These are phyloP conservation scores for Pyrenula massariospora DNA, from an alignment of 495 filamentous ascomycete genomes.

Conservation along the genomic window DNA sequence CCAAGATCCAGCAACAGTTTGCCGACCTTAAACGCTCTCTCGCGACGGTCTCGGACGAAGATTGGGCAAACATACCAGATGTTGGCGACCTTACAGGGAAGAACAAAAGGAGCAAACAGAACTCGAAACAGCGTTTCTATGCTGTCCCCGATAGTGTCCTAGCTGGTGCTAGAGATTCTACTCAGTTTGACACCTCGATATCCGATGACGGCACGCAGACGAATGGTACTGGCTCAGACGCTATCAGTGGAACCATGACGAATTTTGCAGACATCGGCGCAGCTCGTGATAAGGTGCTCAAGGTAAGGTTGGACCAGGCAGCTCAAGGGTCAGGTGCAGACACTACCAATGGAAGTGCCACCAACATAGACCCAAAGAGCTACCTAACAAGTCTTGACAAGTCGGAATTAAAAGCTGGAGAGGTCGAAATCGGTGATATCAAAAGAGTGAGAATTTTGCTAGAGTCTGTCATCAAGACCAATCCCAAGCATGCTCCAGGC, in stretches of 20 bases:
- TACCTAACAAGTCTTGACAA: constrained; percentile 86
- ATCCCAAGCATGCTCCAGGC: constrained; percentile 87
- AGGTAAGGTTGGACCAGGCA: constrained; percentile 83
- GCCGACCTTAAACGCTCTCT: constrained; percentile 88
- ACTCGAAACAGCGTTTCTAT: constrained; percentile 77
- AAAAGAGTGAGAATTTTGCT: constrained; percentile 88
- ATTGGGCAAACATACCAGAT: constrained; percentile 92
- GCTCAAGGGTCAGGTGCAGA: constrained; percentile 62
- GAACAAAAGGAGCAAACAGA: constrained; percentile 75
- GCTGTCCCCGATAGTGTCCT: constrained; percentile 96
- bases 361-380: constrained; percentile 87
- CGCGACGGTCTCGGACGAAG: constrained; percentile 80
- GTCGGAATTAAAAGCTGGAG: constrained; percentile 62
- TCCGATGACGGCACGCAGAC: constrained; percentile 58
- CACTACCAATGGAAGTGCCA: constrained; percentile 64
- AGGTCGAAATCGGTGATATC: constrained; percentile 83
- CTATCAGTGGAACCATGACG: constrained; percentile 75
- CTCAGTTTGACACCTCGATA: constrained; percentile 75
- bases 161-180: constrained; percentile 65
- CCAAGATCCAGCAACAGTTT: constrained; percentile 98
- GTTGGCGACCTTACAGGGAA: constrained; percentile 93
- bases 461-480: constrained; percentile 90
- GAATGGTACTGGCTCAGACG: constrained; percentile 32
- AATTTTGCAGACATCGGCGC: constrained; percentile 98
- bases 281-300: constrained; percentile 84